Evolutionary conservation across 345 rosid genomes (phyloP).

Genomic region (Hypericum androsaemum): DNA sequence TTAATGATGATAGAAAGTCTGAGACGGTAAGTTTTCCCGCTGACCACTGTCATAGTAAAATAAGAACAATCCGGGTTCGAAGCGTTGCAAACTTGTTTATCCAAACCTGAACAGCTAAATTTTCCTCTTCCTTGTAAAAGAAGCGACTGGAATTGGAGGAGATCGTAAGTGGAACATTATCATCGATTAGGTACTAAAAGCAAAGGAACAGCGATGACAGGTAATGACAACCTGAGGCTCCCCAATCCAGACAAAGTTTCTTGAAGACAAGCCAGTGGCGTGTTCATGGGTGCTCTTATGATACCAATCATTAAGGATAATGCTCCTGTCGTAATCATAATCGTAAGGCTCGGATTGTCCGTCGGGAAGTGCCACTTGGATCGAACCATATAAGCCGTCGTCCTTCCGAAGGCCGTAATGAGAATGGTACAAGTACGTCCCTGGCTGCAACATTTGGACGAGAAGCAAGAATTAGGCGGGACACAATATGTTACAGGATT

Average conservation of each 20-base stretch:
- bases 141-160: slow-evolving; percentile 3
- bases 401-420: slow-evolving; percentile 84
- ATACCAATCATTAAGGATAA: slow-evolving; percentile 82
- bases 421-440: slow-evolving; percentile 80
- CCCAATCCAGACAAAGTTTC: slow-evolving; percentile 62
- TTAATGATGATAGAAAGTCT: slow-evolving; percentile 8
- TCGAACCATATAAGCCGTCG: slow-evolving; percentile 59
- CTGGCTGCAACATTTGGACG: slow-evolving; percentile 34
- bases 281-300: slow-evolving; percentile 49
- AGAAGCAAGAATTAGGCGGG: no score
- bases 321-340: slow-evolving; percentile 51
- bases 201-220: not conserved
- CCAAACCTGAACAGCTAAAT: slow-evolving; percentile 51
- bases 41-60: slow-evolving; percentile 29
- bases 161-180: not conserved
- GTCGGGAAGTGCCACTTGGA: slow-evolving; percentile 44
- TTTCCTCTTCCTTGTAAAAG: slow-evolving; percentile 86
- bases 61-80: not conserved
- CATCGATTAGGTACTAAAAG: not conserved
- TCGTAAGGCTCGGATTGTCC: slow-evolving; percentile 49
- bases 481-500: no score
- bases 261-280: slow-evolving; percentile 61
- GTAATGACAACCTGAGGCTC: slow-evolving; percentile 53
- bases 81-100: slow-evolving; percentile 27
- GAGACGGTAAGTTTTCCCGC: slow-evolving; percentile 18